A percentile compares a stretch with the other conserved stretches of the same genome.
Conservation (phyloP, 140 eudicot genomes). For the Bidens hawaiensis region DNA sequence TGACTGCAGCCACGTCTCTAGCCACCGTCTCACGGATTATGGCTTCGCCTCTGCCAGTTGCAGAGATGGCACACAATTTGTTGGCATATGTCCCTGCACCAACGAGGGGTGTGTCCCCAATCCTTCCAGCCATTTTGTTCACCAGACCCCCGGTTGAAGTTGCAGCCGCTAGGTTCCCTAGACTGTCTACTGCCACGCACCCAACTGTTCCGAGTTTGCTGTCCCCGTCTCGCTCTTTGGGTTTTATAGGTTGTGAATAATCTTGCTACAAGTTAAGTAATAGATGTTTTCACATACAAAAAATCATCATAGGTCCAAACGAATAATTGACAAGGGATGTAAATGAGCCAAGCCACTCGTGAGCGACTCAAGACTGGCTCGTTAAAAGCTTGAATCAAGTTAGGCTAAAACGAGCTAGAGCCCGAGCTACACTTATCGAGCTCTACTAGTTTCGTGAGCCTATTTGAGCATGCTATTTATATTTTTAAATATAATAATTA, state of each 20-base stretch:
- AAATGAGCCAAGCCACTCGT: no score
- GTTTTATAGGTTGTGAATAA: conserved; percentile 53
- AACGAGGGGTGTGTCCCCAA: conserved; percentile 85
- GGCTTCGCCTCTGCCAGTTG: conserved; percentile 86
- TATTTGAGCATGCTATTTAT: no score
- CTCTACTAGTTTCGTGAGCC: no score
- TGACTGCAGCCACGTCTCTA: conserved; percentile 89
- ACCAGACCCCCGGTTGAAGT: conserved; percentile 93
- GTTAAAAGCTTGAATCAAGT: no score
- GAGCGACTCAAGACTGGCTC: no score
- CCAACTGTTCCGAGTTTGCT: conserved; percentile 93
- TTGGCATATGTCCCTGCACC: conserved; percentile 96
- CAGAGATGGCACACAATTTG: conserved; percentile 70
- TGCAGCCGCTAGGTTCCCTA: conserved; percentile 79
- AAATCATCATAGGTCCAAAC: background rate
- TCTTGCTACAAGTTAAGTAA: conserved; percentile 46
- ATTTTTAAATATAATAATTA: no score
- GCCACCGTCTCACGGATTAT: conserved; percentile 80
- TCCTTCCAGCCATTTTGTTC: conserved; percentile 91
- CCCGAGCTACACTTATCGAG: no score
- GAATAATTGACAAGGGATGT: no score
- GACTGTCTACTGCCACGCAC: conserved; percentile 77
- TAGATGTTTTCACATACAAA: background rate
- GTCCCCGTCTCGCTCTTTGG: conserved; percentile 46
- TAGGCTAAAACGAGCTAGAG: no score